phyloP scores from a whole-genome alignment of 1,139 yeast species.

The Geotrichum citri-aurantii region DNA sequence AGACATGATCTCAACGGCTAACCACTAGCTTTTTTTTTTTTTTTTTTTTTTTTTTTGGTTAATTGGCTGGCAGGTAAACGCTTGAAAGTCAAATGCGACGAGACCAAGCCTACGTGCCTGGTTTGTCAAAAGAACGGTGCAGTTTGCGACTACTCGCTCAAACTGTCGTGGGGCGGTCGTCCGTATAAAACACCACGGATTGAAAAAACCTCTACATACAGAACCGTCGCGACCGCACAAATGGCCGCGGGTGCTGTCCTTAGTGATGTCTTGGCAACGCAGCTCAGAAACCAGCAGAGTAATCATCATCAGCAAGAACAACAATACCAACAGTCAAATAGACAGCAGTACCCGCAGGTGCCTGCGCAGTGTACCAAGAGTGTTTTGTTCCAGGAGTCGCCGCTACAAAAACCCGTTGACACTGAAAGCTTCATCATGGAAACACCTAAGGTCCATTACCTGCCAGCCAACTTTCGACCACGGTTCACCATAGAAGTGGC shows the following conservation, averaged over 20 bases:
- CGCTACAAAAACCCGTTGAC: constrained; percentile 21
- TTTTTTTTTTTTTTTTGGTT: no score
- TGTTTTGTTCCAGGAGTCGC: constrained; percentile 11
- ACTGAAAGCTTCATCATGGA: constrained; percentile 22
- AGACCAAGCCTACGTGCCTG: constrained; percentile 58
- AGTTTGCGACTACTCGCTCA: constrained; percentile 59
- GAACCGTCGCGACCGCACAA: not conserved
- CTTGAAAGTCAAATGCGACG: constrained; percentile 48
- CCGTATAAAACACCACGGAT: constrained; percentile 43
- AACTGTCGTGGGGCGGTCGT: constrained; percentile 73
- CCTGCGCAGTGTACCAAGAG: not conserved
- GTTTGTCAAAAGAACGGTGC: constrained; percentile 48
- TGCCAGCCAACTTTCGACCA: not conserved
- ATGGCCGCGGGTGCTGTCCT: not conserved
- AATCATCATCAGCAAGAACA: no score
- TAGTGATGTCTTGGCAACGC: constrained; percentile 15
- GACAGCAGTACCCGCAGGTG: constrained; percentile 20
- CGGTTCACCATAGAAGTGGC: not conserved
- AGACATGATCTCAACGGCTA: not conserved
- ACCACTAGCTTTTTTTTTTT: not conserved
- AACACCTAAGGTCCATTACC: constrained; percentile 9
- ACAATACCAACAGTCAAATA: constrained; percentile 22
- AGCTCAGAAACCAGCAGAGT: constrained; percentile 23
- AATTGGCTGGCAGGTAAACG: constrained; percentile 18
- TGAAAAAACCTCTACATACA: constrained; percentile 1